Percentiles rank a stretch among this genome's conserved stretches.
These are phyloP conservation scores for Phytophthora sp. DNA, from an alignment of 352 stramenopile genomes.

Conservation along the genomic window DNA sequence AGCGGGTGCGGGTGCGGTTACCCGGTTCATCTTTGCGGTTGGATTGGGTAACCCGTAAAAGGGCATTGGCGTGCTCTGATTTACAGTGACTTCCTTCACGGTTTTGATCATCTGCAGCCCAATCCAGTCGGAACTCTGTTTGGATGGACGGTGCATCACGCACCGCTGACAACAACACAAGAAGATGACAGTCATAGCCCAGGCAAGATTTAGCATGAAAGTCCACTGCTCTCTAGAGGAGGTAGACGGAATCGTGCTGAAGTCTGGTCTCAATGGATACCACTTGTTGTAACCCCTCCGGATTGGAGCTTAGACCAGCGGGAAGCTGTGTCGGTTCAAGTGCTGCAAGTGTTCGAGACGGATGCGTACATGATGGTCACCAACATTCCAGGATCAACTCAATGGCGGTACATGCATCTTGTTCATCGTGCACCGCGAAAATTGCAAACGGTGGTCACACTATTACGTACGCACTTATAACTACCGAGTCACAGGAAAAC, in stretches of 20 bases:
- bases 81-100: too few species aligned
- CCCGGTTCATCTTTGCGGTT: too few species aligned
- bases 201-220: not conserved
- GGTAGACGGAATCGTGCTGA: slow-evolving; percentile 4
- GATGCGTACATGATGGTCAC: slow-evolving; percentile 20
- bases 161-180: not conserved
- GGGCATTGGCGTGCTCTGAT: too few species aligned
- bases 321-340: slow-evolving; percentile 5
- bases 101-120: not conserved
- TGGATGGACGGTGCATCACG: slow-evolving; percentile 6
- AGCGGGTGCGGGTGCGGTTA: too few species aligned
- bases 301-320: slow-evolving; percentile 19
- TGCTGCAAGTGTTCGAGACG: slow-evolving; percentile 26
- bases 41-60: too few species aligned
- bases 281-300: slow-evolving; percentile 8
- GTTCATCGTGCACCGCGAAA: slow-evolving; percentile 3
- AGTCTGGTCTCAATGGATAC: slow-evolving; percentile 8
- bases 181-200: not conserved
- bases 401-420: slow-evolving; percentile 30
- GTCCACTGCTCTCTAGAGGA: slow-evolving; percentile 11
- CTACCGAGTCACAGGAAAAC: slow-evolving; percentile 21
- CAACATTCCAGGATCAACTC: slow-evolving; percentile 10
- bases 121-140: not conserved
- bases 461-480: slow-evolving; percentile 11
- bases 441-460: slow-evolving; percentile 5